Percentiles rank a stretch among this genome's conserved stretches.
Evolutionary conservation across 176 grass and related monocot genomes (phyloP).

Genomic region (Aegilops umbellulata): DNA sequence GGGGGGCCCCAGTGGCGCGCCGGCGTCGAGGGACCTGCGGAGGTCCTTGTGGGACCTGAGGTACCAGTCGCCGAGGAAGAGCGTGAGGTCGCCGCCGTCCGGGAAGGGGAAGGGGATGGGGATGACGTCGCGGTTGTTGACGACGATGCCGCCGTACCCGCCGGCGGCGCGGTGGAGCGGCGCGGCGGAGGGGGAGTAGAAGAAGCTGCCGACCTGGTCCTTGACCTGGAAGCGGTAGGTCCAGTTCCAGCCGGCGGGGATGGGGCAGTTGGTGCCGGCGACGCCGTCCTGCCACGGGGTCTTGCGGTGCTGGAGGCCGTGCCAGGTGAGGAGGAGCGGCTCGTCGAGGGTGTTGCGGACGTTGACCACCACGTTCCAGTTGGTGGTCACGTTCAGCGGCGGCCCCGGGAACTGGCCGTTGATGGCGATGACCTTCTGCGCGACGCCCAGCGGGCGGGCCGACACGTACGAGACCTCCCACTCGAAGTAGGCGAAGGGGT

Average conservation of each 20-base stretch:
- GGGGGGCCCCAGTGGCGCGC: constrained; percentile 48
- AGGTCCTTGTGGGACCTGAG: constrained; percentile 51
- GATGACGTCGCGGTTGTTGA: constrained; percentile 92
- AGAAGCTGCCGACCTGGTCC: constrained; percentile 94
- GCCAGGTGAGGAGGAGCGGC: constrained; percentile 92
- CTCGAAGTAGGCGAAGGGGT: constrained; percentile 84
- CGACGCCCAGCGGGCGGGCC: constrained; percentile 66
- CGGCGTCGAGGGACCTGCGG: constrained; percentile 59
- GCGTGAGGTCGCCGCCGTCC: constrained; percentile 82
- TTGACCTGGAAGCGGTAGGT: constrained; percentile 91
- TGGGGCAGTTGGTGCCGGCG: constrained; percentile 74
- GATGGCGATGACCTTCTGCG: constrained; percentile 83
- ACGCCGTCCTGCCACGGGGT: constrained; percentile 91
- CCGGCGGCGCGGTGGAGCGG: constrained; percentile 51
- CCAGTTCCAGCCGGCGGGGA: constrained; percentile 90
- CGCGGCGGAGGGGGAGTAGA: constrained; percentile 70
- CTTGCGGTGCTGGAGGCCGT: constrained; percentile 79
- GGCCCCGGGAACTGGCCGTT: constrained; percentile 77
- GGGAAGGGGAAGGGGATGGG: constrained; percentile 77
- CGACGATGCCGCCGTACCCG: constrained; percentile 63
- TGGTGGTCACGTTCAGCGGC: constrained; percentile 82
- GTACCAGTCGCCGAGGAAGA: constrained; percentile 83
- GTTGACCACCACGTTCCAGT: constrained; percentile 93
- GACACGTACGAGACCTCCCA: constrained; percentile 83
- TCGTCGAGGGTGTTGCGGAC: constrained; percentile 82